Evolutionary conservation across 768 basidiomycete species (phyloP), one percentile per base, ranked within the genome.

Genomic region (Phlebiopsis flavidoalba): DNA sequence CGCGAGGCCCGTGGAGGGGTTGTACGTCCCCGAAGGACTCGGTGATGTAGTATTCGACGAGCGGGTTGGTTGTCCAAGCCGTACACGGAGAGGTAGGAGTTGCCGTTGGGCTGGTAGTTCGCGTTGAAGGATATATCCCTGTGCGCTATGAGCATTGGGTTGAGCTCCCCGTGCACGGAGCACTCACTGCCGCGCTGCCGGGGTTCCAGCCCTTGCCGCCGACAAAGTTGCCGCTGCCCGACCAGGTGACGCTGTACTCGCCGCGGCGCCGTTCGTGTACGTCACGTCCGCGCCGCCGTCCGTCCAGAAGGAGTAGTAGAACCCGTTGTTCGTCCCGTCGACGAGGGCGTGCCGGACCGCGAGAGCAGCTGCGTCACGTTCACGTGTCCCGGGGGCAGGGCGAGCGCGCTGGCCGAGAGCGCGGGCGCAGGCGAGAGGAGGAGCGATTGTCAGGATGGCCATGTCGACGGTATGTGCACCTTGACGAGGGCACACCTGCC

Each of bases 1-100:
- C 17, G 73, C 66, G 24, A 70, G 67, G 35, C 60, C 73, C 11
- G 67, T 66, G 58, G 67, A 63, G 36, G 78, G 80, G 69, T 80
- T 75, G 69, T 75, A 77, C 48, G 66, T 66, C 47, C n/a, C 77
- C 78, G 65, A 67, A 79, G 17, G 68, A 71, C 51, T 81, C 80
- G 59, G 74, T 65, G 63, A 81, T 73, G 72, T 79, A 79, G 73
- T 79, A 81, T 61, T 80, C 79, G 65, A 80, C 68, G 65, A 79
- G 76, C 0, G 78, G 76, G 67, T 66, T 73, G 15, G 69, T 71
- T 4, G 76, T 78, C 79, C 79, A 31, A 80, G 52, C 79, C 79
- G 61, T 78, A 79, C 57, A 81, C 71, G 50, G 78, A 73, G 21
- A 79, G 72, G 68, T 77, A 78, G 61, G 67, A 66, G 69, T 77